phyloP scores from a whole-genome alignment of 352 stramenopile species.

The Globisporangium irregulare region DNA sequence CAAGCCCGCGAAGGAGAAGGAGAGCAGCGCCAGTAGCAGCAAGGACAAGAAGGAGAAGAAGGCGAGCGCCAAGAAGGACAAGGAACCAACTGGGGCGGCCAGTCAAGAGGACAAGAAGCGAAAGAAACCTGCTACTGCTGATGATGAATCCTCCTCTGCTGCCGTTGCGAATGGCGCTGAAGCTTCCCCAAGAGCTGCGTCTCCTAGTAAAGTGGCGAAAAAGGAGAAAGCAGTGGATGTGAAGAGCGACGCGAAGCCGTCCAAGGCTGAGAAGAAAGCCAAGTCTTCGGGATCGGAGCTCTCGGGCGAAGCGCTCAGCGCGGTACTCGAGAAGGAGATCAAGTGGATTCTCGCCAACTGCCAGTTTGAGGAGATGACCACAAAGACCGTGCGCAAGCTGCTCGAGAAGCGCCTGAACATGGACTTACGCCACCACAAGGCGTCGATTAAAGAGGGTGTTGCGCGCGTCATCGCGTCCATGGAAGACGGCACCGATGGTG shows the following conservation, averaged over 20 bases:
- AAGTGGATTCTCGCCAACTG: constrained; percentile 75
- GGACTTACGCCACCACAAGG: constrained; percentile 72
- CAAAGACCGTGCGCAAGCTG: constrained; percentile 73
- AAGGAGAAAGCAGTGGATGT: constrained; percentile 33
- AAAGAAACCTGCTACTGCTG: constrained; percentile 16
- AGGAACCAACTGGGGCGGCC: constrained; percentile 4
- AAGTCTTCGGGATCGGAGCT: constrained; percentile 18
- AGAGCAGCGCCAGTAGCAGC: constrained; percentile 21
- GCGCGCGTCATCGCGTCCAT: constrained; percentile 73
- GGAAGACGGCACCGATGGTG: constrained; percentile 41
- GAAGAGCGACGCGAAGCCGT: constrained; percentile 22
- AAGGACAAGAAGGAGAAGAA: constrained; percentile 41
- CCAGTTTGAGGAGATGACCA: constrained; percentile 83
- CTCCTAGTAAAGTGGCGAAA: constrained; percentile 43
- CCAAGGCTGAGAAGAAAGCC: constrained; percentile 6
- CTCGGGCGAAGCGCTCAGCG: constrained; percentile 42
- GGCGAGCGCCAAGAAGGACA: constrained; percentile 23
- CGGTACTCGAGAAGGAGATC: constrained; percentile 74
- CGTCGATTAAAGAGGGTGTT: constrained; percentile 72
- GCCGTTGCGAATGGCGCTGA: neutral
- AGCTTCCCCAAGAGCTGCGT: neutral
- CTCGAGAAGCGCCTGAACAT: constrained; percentile 67
- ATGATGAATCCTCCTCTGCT: constrained; percentile 7
- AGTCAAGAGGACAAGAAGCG: constrained; percentile 29
- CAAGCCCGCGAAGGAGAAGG: constrained; percentile 27